Base-by-base conservation (phyloP, 257 asterid genomes). In the Gynochthodes officinalis region DNA sequence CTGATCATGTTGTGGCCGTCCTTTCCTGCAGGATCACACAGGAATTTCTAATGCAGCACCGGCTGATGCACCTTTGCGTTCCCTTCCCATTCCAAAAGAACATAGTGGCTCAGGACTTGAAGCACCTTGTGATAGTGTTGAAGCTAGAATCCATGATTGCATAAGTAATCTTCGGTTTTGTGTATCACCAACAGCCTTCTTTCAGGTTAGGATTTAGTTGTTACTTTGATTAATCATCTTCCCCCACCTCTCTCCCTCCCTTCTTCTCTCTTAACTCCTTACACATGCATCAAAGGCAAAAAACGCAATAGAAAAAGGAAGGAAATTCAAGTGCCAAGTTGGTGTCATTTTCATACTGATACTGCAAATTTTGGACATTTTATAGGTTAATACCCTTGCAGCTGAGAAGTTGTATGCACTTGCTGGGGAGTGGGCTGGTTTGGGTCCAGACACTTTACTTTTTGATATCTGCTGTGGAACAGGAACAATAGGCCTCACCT, bases 11-110 rank as follows among this genome's bases (percentile, higher is more conserved):
- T 62, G n/a, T 59, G 67, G 52, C 39, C 75, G 65, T 71, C 72
- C 71, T 74, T 70, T 70, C 59, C 33, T 82, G 76, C 77, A 95
- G 99, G 98, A 92, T 76, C 99, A 95, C 80, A 87, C 85, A 52
- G 98, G 99, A 74, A 92, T 95, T 82, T 95, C 99, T 76, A 95
- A 95, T 82, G 99, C 79, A 71, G 99, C 99, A 52, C 96, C 99
- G 35, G 71, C 96, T 63, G 99, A 95, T 84, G 96, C 96, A 74
- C 96, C 97, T 73, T 49, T 92, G 60, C 82, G 83, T 43, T 83
- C 78, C 72, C 84, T 90, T 74, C 84, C 87, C 71, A 77, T 77
- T 81, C 75, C 72, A 67, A 82, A 72, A 73, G 89, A 82, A 72
- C 82, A 71, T 65, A 69, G 70, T 33, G 86, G 81, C 73, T 61